Base-by-base conservation (phyloP, 2,329 filamentous ascomycete species). In the Aspergillus chevalieri region DNA sequence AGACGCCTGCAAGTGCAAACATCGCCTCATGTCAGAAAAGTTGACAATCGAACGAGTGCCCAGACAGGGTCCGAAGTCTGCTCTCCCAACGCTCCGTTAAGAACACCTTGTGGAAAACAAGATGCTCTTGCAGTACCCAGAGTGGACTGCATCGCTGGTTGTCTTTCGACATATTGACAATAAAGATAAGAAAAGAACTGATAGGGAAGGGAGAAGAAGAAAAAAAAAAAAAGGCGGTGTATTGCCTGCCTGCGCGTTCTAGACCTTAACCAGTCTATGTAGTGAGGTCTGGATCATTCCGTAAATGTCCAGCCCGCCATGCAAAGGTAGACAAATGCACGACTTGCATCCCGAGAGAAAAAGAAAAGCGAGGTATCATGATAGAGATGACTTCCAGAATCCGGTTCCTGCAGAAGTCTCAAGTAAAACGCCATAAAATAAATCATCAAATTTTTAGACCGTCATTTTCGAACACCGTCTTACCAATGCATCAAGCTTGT, bases 81-180 rank as follows among this genome's bases (percentile, higher is more conserved):
- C 74, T 87, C 76, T 89, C 67, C 86, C 85, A 87, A 86, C 83
- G 85, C 82, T 89, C 85, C 86, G 85, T 89, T 88, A 85, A 85
- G 84, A 77, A 74, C 78, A 76, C 78, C 81, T 80, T 81, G 85
- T 74, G 79, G 52, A 57, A 52, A 76, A 45, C 83, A 80, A 77
- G 73, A 73, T 80, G 82, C 75, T 79, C 85, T 80, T 85, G 85
- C 85, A 80, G 78, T 78, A 85, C 80, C 77, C 80, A 79, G 73
- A 77, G 82, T 82, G 69, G 65, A 65, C 79, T 83, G 84, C 85
- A 87, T 83, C 85, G 81, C 76, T 86, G 85, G 85, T 73, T 45
- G 24, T 38, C n/a, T 15, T 30, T 41, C 41, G n/a, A 28, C 10
- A 15, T 17, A 15, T 17, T 19, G n/a, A 4, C 17, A 10, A 19